A percentile compares a stretch with the other conserved stretches of the same genome.
Evolutionary conservation across 495 filamentous ascomycete genomes (phyloP).

Genomic region (Daldinia bambusicola): DNA sequence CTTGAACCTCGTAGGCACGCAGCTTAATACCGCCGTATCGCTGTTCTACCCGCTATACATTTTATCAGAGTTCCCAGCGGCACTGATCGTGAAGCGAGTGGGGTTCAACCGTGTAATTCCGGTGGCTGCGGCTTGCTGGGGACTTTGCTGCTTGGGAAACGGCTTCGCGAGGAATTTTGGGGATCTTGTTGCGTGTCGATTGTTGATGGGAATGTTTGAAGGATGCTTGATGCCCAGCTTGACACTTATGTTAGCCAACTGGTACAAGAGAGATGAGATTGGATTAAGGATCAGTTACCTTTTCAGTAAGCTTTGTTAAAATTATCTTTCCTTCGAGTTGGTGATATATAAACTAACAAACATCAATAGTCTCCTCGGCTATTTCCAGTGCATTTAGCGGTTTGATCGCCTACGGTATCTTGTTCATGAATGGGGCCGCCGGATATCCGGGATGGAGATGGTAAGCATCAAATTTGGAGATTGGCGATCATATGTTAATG

Average conservation of each 20-base stretch:
- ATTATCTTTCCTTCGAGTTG: background rate
- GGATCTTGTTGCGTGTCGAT: constrained; percentile 41
- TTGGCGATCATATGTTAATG: background rate
- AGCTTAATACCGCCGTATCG: constrained; percentile 52
- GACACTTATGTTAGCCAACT: constrained; percentile 48
- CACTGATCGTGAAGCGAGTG: constrained; percentile 46
- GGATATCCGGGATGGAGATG: constrained; percentile 54
- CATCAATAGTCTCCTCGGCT: constrained; percentile 37
- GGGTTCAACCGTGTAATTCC: constrained; percentile 48
- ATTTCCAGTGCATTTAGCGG: constrained; percentile 53
- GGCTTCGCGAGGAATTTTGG: constrained; percentile 47
- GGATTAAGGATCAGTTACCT: constrained; percentile 46
- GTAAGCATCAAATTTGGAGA: constrained; percentile 18
- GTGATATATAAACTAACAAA: constrained; percentile 1
- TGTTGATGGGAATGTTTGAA: constrained; percentile 49
- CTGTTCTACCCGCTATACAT: constrained; percentile 50
- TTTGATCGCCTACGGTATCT: constrained; percentile 61
- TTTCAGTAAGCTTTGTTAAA: constrained; percentile 29
- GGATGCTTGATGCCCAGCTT: constrained; percentile 48
- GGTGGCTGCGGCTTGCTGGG: constrained; percentile 45
- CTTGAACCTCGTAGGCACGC: constrained; percentile 50
- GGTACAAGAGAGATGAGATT: constrained; percentile 51
- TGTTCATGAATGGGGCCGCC: constrained; percentile 50
- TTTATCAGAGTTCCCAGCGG: constrained; percentile 46
- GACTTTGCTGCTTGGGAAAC: constrained; percentile 46